These are phyloP conservation scores for Amaranthus hypochondriacus DNA, from an alignment of 148 eudicot genomes.

Conservation along the genomic window DNA sequence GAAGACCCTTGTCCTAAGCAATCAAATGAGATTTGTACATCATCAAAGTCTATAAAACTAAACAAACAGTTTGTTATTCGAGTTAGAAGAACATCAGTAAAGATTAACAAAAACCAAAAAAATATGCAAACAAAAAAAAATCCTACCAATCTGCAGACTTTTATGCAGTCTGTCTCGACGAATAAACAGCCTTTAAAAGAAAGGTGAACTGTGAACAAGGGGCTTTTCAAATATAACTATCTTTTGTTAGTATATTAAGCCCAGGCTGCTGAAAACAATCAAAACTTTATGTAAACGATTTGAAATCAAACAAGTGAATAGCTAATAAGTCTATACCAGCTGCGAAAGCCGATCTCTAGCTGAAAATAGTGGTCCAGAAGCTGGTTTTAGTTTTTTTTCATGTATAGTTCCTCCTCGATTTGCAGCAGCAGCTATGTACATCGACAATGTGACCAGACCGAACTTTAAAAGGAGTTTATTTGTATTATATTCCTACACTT, in stretches of 20 bases:
- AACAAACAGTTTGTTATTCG: too few relatives aligned
- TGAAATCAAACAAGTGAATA: constrained; percentile 14
- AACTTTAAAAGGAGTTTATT: neutral
- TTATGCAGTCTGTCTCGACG: constrained; percentile 26
- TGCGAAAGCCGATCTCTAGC: constrained; percentile 14
- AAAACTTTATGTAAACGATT: constrained; percentile 14
- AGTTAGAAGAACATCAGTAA: too few relatives aligned
- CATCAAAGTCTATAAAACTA: too few relatives aligned
- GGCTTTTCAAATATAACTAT: neutral
- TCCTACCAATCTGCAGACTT: too few relatives aligned
- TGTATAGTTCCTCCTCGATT: constrained; percentile 18
- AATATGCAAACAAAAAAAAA: too few relatives aligned
- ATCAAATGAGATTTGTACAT: too few relatives aligned
- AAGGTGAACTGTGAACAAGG: constrained; percentile 1
- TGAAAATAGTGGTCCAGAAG: constrained; percentile 6
- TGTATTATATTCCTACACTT: constrained; percentile 17
- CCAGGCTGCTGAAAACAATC: constrained; percentile 19
- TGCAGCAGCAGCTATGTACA: constrained; percentile 44
- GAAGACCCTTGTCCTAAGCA: too few relatives aligned
- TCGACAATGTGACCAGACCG: constrained; percentile 13
- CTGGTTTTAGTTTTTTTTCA: constrained; percentile 7
- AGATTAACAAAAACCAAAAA: too few relatives aligned
- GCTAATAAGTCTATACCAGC: constrained; percentile 18
- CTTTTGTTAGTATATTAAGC: neutral
- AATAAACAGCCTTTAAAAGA: neutral